Evolutionary conservation across 2,329 filamentous ascomycete genomes (phyloP), one percentile per base, ranked within the genome.

Genomic region (Lecanicillium sp.): DNA sequence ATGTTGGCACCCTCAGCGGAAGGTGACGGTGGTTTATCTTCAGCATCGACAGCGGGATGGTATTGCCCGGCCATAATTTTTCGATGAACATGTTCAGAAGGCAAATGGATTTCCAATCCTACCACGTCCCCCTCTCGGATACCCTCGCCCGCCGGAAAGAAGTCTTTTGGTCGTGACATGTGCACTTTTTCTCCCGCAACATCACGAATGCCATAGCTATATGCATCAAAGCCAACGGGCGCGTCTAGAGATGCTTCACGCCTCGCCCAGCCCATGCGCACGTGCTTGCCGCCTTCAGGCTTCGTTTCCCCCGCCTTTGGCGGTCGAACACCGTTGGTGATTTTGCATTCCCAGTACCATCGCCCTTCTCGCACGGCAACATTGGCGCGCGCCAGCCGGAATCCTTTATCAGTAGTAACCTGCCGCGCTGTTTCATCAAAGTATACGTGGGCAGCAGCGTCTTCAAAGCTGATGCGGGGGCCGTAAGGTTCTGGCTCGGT

Each of bases 301-400:
- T 67, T 70, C 25, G 58, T 58, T 5, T 67, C 65, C 3, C 58
- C 55, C 9, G 65, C 59, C 33, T 60, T 61, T 7, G 56, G 49
- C 30, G 56, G 51, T 8, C 56, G 56, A 35, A 85, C 79, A 27
- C 92, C 92, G 47, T 80, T 78, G 9, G 89, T 81, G 38, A 98
- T 78, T 53, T 85, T 89, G 60, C 90, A 88, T 62, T 98, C 92
- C 70, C 88, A 98, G 60, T 94, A 98, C 70, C 86, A 87, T 22
- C 85, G 77, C 1, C 92, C 92, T 60, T 96, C 85, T 33, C 92
- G 73, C 4, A 89, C 85, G 17, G 85, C 87, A 1, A 96, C 83
- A 52, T 98, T 98, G 11, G 86, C 88, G 29, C 90, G 78, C 3
- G 85, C 83, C 71, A 90, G 92, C 43, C 94, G 77, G 71, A 92